Conservation (phyloP, 345 rosid genomes). For the Balakata baccata region DNA sequence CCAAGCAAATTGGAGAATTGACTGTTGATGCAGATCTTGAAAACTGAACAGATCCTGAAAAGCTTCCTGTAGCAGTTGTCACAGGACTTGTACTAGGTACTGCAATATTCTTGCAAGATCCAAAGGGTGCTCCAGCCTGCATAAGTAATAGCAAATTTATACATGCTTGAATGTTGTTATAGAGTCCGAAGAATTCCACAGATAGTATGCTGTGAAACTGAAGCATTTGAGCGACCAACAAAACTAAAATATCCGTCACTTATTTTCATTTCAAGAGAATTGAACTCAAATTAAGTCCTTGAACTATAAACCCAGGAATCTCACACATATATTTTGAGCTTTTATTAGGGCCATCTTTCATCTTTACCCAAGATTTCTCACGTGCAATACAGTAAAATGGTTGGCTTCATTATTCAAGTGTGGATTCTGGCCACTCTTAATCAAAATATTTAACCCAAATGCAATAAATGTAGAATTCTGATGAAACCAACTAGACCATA, state of each 20-base stretch:
- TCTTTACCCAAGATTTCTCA: background rate
- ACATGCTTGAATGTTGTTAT: background rate
- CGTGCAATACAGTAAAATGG: background rate
- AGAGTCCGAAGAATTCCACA: background rate
- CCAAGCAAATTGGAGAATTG: conserved; percentile 29
- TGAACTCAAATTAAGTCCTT: background rate
- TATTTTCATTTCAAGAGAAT: background rate
- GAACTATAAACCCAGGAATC: too few species aligned
- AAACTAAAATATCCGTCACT: too few species aligned
- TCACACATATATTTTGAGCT: too few species aligned
- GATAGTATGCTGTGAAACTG: too few species aligned
- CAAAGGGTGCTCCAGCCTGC: conserved; percentile 84
- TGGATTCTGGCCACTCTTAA: background rate
- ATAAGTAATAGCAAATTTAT: conserved; percentile 15
- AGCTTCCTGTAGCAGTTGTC: conserved; percentile 54
- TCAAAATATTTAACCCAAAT: background rate
- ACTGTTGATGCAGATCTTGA: conserved; percentile 49
- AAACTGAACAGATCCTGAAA: conserved; percentile 87
- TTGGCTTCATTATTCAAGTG: background rate
- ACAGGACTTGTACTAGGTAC: conserved; percentile 49
- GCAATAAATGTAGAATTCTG: background rate
- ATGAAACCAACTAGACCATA: background rate
- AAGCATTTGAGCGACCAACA: too few species aligned
- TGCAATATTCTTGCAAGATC: conserved; percentile 74
- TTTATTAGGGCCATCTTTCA: too few species aligned